Conservation (phyloP, 257 asterid genomes). For the Penstemon barbatus region DNA sequence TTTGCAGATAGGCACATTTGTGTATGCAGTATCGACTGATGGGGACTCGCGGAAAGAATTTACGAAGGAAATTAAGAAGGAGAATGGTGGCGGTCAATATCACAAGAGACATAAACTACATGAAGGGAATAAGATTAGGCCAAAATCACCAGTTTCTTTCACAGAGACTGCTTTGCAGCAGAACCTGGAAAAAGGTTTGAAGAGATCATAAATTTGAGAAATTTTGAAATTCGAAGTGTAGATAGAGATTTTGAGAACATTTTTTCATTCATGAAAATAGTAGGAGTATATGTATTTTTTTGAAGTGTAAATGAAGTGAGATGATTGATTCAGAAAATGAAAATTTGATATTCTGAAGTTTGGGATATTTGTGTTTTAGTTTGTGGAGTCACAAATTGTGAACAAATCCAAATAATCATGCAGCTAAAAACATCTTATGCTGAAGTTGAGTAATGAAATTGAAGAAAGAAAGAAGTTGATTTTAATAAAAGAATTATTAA, state of each 20-base stretch:
- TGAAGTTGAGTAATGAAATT: too few relatives aligned
- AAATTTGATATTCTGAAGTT: neutral
- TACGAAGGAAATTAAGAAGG: slow-evolving; percentile 22
- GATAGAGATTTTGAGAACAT: slow-evolving; percentile 15
- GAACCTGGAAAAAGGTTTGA: slow-evolving; percentile 30
- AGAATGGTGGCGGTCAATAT: slow-evolving; percentile 30
- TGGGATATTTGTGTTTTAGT: too few relatives aligned
- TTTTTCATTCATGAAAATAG: slow-evolving; percentile 26
- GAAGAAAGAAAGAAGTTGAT: too few relatives aligned
- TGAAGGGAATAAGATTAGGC: slow-evolving; percentile 24
- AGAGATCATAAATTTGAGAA: slow-evolving; percentile 25
- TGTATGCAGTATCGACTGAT: slow-evolving; percentile 56
- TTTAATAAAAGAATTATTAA: too few relatives aligned
- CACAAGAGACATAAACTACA: slow-evolving; percentile 44
- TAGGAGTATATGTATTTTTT: slow-evolving; percentile 9
- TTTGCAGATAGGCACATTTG: slow-evolving; percentile 54
- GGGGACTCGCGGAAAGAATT: slow-evolving; percentile 32
- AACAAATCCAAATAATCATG: too few relatives aligned
- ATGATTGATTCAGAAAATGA: slow-evolving; percentile 2
- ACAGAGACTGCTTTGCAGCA: slow-evolving; percentile 35
- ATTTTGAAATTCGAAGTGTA: slow-evolving; percentile 19
- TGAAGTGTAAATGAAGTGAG: slow-evolving; percentile 27
- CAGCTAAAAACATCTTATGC: too few relatives aligned
- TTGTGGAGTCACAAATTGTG: too few relatives aligned
- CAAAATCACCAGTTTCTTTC: slow-evolving; percentile 45